Evolutionary conservation across 768 basidiomycete species (phyloP), one percentile per base, ranked within the genome.

Genomic region (Suillus tomentosus): DNA sequence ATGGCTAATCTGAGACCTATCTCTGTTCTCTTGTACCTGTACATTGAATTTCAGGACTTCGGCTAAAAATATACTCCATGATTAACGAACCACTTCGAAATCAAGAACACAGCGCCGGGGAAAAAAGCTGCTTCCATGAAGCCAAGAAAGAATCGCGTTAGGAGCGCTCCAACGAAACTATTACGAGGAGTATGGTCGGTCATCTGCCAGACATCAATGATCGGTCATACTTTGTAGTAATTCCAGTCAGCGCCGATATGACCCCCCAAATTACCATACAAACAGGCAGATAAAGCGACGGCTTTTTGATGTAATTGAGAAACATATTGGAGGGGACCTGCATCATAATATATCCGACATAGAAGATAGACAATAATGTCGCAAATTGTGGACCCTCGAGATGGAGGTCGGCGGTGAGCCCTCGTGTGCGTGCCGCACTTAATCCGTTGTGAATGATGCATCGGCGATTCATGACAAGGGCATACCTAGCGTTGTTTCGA

Each of bases 191-290:
- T 34, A 5, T 34, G 14, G 56, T 60, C 31, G 64, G 43, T 53
- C 43, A 24, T 36, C 24, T 5, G 19, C 53, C 19, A 42, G 15
- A 39, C 13, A 31, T 59, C 17, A 60, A 27, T 48, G 45, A 51
- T 34, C 6, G 8, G 43, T 65, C 69, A 3, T 60, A 75, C 75
- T 78, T 75, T 61, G 66, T 76, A 22, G 71, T 72, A n/a, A 76
- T 60, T 1, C 73, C 74, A 34, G 84, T 87, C 62, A 84, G 68
- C 45, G 79, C 73, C 15, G 86, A 87, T 22, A 87, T 81, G 39
- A 77, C 76, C 3, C 91, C 92, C 90, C 90, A 92, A 31, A 90
- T 67, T 9, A 85, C 78, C 89, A 91, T 91, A 68, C 85, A 87
- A 48, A 63, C 68, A 0, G 90, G 87, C 5, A 90, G 78, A 72